These are phyloP conservation scores for Hypoxylon subgilvum DNA, from an alignment of 495 filamentous ascomycete genomes.

Conservation along the genomic window DNA sequence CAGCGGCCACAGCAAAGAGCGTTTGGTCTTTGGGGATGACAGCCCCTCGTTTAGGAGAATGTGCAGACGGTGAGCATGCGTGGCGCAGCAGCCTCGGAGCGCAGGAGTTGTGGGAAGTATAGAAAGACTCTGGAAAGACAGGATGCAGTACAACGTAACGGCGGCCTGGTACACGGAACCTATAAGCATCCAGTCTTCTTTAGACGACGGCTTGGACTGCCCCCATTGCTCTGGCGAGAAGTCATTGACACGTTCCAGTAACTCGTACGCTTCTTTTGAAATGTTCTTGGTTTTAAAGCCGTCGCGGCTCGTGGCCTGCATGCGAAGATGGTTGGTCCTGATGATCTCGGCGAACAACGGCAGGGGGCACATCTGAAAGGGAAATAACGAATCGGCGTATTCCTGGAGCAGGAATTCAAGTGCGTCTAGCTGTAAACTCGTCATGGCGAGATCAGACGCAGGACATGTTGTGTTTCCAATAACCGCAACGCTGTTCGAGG, in stretches of 20 bases:
- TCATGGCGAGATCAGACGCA: constrained; percentile 29
- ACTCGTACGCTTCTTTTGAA: constrained; percentile 10
- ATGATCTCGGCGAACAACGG: constrained; percentile 34
- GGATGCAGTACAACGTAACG: constrained; percentile 43
- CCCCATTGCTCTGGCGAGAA: constrained; percentile 41
- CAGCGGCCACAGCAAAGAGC: constrained; percentile 45
- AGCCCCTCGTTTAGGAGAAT: constrained; percentile 27
- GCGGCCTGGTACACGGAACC: constrained; percentile 39
- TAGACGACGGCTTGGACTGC: constrained; percentile 28
- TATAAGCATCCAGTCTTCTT: constrained; percentile 39
- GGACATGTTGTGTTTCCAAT: constrained; percentile 46
- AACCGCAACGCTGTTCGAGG: constrained; percentile 28
- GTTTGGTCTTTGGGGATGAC: constrained; percentile 18
- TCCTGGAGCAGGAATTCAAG: constrained; percentile 20
- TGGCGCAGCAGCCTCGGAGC: constrained; percentile 13
- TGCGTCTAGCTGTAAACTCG: constrained; percentile 21
- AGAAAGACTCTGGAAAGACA: constrained; percentile 39
- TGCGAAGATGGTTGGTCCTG: constrained; percentile 40
- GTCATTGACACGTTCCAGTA: constrained; percentile 28
- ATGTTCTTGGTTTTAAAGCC: background rate
- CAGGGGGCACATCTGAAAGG: constrained; percentile 28
- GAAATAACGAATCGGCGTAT: constrained; percentile 25
- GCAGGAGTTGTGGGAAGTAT: constrained; percentile 22
- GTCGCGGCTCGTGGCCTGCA: constrained; percentile 1
- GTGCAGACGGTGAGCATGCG: constrained; percentile 21